These are phyloP conservation scores for Eimeria mitis DNA, from an alignment of 169 alveolate species.

Conservation along the genomic window DNA sequence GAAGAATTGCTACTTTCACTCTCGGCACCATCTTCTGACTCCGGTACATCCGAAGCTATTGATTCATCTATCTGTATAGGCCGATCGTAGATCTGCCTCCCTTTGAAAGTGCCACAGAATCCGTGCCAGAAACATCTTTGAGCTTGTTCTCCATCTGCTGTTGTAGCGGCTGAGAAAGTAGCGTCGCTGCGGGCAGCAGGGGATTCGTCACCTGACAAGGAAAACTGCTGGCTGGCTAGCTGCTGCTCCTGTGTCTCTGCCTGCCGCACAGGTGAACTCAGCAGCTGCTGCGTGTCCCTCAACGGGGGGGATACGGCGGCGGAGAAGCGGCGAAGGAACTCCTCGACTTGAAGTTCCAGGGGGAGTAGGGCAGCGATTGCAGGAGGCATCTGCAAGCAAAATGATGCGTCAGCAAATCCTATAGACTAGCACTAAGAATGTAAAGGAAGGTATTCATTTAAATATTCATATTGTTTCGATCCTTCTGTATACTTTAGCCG, in stretches of 20 bases:
- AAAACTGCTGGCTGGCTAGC: neutral
- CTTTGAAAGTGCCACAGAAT: neutral
- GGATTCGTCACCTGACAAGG: constrained; percentile 34
- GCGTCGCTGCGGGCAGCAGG: constrained; percentile 51
- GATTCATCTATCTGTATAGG: constrained; percentile 10
- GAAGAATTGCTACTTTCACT: constrained; percentile 13
- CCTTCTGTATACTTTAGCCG: neutral
- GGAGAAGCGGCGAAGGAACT: constrained; percentile 17
- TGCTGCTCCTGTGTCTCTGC: constrained; percentile 8
- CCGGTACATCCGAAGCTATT: neutral
- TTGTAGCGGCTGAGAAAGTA: neutral
- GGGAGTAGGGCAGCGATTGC: constrained; percentile 46
- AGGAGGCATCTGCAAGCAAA: constrained; percentile 34
- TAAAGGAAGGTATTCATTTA: neutral
- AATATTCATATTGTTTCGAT: neutral
- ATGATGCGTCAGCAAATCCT: neutral
- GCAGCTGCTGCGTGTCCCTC: neutral
- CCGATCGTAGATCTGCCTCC: constrained; percentile 17
- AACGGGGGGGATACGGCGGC: neutral
- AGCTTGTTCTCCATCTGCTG: constrained; percentile 1
- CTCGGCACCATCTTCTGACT: constrained; percentile 15
- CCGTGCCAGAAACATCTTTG: constrained; percentile 49
- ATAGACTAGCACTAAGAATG: neutral
- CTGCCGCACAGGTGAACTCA: neutral
- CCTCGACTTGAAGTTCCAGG: constrained; percentile 1